Base-by-base conservation (phyloP, 768 basidiomycete genomes). In the Phlebiopsis flavidoalba region DNA sequence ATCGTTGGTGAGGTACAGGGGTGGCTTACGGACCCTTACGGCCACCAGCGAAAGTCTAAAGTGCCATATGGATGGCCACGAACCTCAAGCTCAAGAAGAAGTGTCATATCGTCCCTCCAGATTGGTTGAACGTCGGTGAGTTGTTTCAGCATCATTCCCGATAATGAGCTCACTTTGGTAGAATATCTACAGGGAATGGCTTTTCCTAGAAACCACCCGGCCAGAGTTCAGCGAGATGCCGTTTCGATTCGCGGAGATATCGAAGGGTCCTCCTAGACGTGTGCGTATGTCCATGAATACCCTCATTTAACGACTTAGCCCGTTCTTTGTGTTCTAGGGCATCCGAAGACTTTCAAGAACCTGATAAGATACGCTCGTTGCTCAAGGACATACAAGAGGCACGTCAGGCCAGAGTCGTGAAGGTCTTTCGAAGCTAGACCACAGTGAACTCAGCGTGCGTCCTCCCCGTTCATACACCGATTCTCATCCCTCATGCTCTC, bases 11-110 rank as follows among this genome's bases (percentile, higher is more conserved):
- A n/a, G n/a, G 19, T 8, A 15, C 36, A 97, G 94, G n/a, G 95
- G 93, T 57, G 87, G n/a, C 88, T 56, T 97, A 93, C 67, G 97
- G 97, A 2, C 96, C 97, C 19, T 83, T 99, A 57, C 80, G 88
- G 6, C 95, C 97, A 1, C 96, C 96, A 5, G 82, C 84, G 60
- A 89, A n/a, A 90, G 72, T 81, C 88, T 40, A 82, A 82, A 65
- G 85, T 98, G n/a, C 97, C 97, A 77, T 98, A 3, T 99, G 97
- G 97, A 88, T 99, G 79, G 97, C 96, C 0, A 77, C 91, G 2
- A 93, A 96, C 69, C 77, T 98, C 53, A 99, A 99, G 75, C 71
- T 87, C 69, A 97, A 98, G 79, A 90, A 91, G 72, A 95, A 95
- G 74, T 98, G 96, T 63, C 87, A 92, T 65, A 93, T 99, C 53